Evolutionary conservation across 148 eudicot species (phyloP), one percentile per base, ranked within the genome.

Genomic region (Chenopodium formosanum): DNA sequence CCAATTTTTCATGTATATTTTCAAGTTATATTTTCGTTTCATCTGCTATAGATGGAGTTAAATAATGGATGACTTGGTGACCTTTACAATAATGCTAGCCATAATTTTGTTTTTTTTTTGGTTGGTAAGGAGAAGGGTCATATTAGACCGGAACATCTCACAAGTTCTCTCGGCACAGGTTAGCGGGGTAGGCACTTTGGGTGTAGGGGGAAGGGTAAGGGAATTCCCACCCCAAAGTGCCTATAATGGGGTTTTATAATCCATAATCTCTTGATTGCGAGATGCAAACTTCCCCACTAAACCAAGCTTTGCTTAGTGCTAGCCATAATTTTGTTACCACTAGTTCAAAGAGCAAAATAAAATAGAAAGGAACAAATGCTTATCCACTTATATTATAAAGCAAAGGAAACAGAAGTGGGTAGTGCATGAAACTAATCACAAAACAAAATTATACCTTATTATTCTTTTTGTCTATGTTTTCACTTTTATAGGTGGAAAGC

Each of bases 1-100:
- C 13, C 78, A 80, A 80, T 73, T 78, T 68, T 79, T 31, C 10
- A 4, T 40, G 25, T 25, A 29, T 29, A 11, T 40, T n/a, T 46
- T 40, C 11, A 4, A 6, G 47, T 25, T 1, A 1, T n/a, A 22
- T 50, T 47, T 66, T 16, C 1, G 8, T 29, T 47, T 34, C 23
- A 9, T 69, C 50, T 60, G 48, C 27, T 32, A 37, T 60, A 1
- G 3, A 20, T 62, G 25, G 6, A 0, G 23, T 20, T 23, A 48
- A 29, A 53, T 32, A 22, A 19, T 60, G 12, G 50, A 58, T 74
- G 14, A 27, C 65, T 62, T 37, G 25, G 40, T 47, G 3, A 44
- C 13, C 73, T 78, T 52, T 19, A 68, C 47, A 50, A 22, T 23
- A 0, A 48, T 70, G 74, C 16, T 9, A 14, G 8, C n/a, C 44